These are phyloP conservation scores for Volvox carteri DNA, from an alignment of 163 green algal genomes.

Conservation along the genomic window DNA sequence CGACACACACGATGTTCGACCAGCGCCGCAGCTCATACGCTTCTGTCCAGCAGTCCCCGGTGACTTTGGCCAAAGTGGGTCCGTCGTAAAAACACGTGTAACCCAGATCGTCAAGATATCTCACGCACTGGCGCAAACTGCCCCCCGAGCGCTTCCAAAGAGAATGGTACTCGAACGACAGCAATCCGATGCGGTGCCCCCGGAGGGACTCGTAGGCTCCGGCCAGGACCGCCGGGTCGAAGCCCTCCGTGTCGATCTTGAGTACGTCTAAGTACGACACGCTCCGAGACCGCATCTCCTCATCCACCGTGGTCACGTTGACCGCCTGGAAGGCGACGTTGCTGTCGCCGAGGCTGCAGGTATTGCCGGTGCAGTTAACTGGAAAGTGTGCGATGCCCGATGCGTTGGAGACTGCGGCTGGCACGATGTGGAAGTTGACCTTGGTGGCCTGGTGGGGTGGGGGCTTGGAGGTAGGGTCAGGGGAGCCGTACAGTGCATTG, in stretches of 20 bases:
- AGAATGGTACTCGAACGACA: constrained; percentile 32
- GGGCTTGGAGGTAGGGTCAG: neutral
- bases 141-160: neutral
- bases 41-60: neutral
- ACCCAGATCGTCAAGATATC: constrained; percentile 1
- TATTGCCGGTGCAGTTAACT: neutral
- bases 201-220: neutral
- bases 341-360: neutral
- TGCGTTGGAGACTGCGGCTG: neutral
- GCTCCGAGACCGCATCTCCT: neutral
- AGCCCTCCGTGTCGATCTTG: constrained; percentile 48
- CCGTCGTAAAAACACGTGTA: constrained; percentile 32
- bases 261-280: neutral
- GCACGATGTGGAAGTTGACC: constrained; percentile 1
- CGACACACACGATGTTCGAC: constrained; percentile 28
- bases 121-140: neutral
- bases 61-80: neutral
- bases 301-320: constrained; percentile 8
- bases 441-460: neutral
- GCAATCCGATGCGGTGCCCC: neutral
- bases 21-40: constrained; percentile 12
- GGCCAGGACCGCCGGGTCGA: constrained; percentile 16
- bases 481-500: neutral
- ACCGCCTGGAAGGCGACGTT: neutral
- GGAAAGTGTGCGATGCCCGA: neutral